Base-by-base conservation (phyloP, 306 rosid genomes). In the Cyamopsis tetragonoloba region DNA sequence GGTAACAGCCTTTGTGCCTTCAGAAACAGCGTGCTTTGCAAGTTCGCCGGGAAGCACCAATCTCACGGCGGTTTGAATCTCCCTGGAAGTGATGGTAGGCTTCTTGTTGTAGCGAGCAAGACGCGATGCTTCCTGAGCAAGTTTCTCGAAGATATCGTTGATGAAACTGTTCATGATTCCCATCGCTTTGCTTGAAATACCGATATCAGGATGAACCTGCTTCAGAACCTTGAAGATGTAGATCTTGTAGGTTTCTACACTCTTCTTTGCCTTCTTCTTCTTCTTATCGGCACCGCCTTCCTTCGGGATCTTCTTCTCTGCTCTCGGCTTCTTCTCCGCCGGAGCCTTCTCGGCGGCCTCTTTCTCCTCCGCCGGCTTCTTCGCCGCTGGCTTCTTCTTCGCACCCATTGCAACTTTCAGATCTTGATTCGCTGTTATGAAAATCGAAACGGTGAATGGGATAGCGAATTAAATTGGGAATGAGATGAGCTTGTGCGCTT, bases 131-230 rank as follows among this genome's bases (percentile, higher is more conserved):
- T 86, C 91, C 70, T 80, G 82, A 1, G 91, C 86, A 0, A 86
- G 81, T 70, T 85, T 85, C 87, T 85, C 91, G 35, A 85, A 85
- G 31, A 85, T 82, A 12, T 85, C 87, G 44, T 82, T 81, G 81
- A 85, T 85, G 75, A 85, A 85, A 37, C 83, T 81, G 79, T 82
- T 85, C 89, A 85, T 85, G 27, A 85, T 85, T 2, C 87, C 87
- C 89, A 85, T 85, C 10, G 89, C 89, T 46, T 79, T 82, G 55
- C 87, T 79, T 2, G 85, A 85, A 62, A 85, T 82, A 0, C 87
- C 89, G 0, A 85, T 77, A 23, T 85, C 85, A 0, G 90, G 90
- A 51, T 85, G 87, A 0, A 82, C 90, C 58, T 82, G 90, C 80
- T 85, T 85, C 73, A 85, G 65, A 0, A 82, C 91, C 75, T 86